Evolutionary conservation across 257 asterid species (phyloP), one percentile per base, ranked within the genome.

Genomic region (Gardenia jasminoides): DNA sequence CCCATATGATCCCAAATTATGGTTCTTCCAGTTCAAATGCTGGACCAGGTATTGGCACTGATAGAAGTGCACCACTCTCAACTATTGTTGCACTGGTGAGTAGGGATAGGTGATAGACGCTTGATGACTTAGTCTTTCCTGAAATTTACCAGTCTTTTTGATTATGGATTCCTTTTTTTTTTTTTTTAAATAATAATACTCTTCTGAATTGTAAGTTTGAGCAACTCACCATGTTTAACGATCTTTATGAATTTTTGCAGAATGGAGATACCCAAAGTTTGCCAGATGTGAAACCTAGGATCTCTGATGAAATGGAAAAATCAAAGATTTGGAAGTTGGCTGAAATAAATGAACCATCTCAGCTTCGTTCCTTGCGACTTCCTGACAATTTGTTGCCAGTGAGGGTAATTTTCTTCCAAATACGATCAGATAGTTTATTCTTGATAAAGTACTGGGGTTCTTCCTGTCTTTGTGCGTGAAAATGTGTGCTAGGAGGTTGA

Each of bases 311-410:
- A 83, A 43, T 76, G 86, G 93, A 84, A 62, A 89, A 87, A 72
- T 75, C 89, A 36, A 90, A 86, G 82, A 86, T 83, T 70, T 88
- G 89, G 92, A 88, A 87, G 91, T 84, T 81, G 62, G 76, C 87
- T 74, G 95, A 90, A 81, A 85, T 92, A 54, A 82, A 62, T 2
- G 90, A 91, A 83, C 83, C 87, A 76, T 86, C 89, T 76, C 91
- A 88, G 76, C 86, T 86, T 61, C 92, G 86, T 61, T 84, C 90
- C 36, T 72, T 82, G 85, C 85, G 81, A 87, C 93, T 92, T 68
- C 94, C 93, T 77, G 93, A 91, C 70, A 75, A 77, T 83, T 73
- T 86, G 66, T 80, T 83, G 74, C 52, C 89, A 50, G 84, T 84
- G 81, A 86, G 89, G 91, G 95, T 88, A 88, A 41, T 76, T 24